Evolutionary conservation across 1,139 yeast genomes (phyloP).

Genomic region (Kodamaea ohmeri): DNA sequence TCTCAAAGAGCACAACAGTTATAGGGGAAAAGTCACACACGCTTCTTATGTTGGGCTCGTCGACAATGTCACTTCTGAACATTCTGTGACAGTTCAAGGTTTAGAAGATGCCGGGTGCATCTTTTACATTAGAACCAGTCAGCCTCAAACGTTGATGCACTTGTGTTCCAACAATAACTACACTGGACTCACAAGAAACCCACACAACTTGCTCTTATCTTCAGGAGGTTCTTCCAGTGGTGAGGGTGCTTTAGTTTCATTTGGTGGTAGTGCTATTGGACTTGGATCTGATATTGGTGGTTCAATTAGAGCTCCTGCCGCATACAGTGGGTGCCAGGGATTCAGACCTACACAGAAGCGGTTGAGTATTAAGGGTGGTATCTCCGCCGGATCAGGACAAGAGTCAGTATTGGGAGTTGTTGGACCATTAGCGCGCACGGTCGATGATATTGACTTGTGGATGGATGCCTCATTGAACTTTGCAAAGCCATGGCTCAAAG

Average conservation of each 20-base stretch:
- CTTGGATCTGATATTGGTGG: conserved; percentile 83
- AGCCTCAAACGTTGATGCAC: conserved; percentile 51
- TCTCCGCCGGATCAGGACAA: conserved; percentile 55
- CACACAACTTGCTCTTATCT: conserved; percentile 39
- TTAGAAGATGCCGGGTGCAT: conserved; percentile 66
- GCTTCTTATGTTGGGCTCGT: conserved; percentile 61
- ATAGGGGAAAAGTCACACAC: conserved; percentile 54
- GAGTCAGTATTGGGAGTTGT: conserved; percentile 58
- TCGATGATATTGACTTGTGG: conserved; percentile 64
- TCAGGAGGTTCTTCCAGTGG: conserved; percentile 74
- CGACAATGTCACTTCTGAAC: conserved; percentile 47
- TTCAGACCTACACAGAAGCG: conserved; percentile 68
- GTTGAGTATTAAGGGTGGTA: conserved; percentile 49
- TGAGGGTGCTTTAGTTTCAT: conserved; percentile 66
- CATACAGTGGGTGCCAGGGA: conserved; percentile 65
- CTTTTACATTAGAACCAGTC: conserved; percentile 47
- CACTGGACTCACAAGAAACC: conserved; percentile 39
- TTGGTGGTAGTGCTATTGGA: conserved; percentile 65
- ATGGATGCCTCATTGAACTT: conserved; percentile 54
- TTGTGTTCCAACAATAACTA: conserved; percentile 43
- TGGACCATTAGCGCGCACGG: conserved; percentile 61
- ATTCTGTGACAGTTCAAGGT: conserved; percentile 50
- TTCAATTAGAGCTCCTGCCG: conserved; percentile 73
- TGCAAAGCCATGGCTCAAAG: conserved; percentile 70
- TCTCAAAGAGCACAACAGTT: conserved; percentile 68